Evolutionary conservation across 805 yeast genomes (phyloP), one percentile per base, ranked within the genome.

Genomic region (Torulaspora quercuum): DNA sequence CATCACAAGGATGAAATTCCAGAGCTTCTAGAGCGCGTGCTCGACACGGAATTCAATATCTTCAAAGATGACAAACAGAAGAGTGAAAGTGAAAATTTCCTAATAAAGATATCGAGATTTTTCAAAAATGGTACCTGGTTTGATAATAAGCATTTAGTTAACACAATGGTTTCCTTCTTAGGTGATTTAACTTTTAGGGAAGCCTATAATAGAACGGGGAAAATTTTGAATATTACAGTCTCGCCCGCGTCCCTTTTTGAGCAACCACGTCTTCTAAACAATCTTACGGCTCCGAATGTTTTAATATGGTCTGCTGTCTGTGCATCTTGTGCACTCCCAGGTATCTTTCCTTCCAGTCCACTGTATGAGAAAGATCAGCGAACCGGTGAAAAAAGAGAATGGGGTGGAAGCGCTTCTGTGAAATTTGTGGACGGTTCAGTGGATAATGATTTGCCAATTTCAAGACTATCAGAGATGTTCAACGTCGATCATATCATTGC

Each of bases 401-500:
- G 97, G 97, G 81, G 84, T 41, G 74, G 75, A 16, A 56, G 53
- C 24, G 72, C 80, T 12, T 71, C 86, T 0, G 76, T 82, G 23
- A 82, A 83, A 50, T 92, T 83, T 61, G 89, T 92, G 19, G 99
- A 92, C 61, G 99, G 99, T 0, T 87, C 96, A 0, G 95, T 92
- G 6, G 94, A 90, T 54, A 85, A 86, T 45, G 99, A 92, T 59
- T 65, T 92, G 35, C 99, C 99, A 3, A 81, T 88, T 17, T 73
- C 94, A 2, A 73, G 97, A 48, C 68, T 92, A 14, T 82, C 94
- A 13, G 98, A 92, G 57, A 88, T 92, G 95, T 92, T 92, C 60
- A 90, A 92, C 54, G 96, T 92, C 19, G 95, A 92, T 57, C 96
- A 92, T 59, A 89, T 92, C 44, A 88, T 92, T 49, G 98, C 97